A percentile compares a stretch with the other conserved stretches of the same genome.
phyloP scores from a whole-genome alignment of 1,139 yeast species.

The Yamadazyma aaseri region DNA sequence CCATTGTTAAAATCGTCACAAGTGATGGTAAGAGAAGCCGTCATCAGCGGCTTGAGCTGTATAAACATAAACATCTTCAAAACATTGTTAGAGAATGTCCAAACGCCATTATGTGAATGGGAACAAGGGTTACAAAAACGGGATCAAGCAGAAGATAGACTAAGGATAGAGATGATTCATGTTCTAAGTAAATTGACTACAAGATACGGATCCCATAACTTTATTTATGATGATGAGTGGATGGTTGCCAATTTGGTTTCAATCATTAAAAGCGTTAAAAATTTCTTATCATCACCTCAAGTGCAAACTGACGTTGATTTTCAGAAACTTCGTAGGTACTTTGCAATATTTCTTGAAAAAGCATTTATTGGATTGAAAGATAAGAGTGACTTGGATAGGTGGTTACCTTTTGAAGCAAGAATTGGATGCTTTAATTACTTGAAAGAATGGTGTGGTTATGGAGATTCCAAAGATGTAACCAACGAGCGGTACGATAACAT shows the following conservation, averaged over 20 bases:
- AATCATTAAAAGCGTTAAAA: conserved; percentile 64
- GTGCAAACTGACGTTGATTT: conserved; percentile 70
- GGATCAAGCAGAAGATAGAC: conserved; percentile 44
- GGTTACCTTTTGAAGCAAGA: conserved; percentile 85
- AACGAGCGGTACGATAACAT: conserved; percentile 68
- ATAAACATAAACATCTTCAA: conserved; percentile 86
- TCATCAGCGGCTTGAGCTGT: conserved; percentile 83
- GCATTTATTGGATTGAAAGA: conserved; percentile 56
- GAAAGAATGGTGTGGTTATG: conserved; percentile 95
- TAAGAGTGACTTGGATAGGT: conserved; percentile 40
- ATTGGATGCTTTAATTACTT: conserved; percentile 77
- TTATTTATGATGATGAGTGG: conserved; percentile 65
- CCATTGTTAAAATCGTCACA: conserved; percentile 78
- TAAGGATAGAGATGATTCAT: conserved; percentile 77
- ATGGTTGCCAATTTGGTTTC: conserved; percentile 62
- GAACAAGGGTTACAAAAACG: conserved; percentile 33
- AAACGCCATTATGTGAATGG: conserved; percentile 63
- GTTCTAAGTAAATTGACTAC: conserved; percentile 69
- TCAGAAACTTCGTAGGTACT: conserved; percentile 76
- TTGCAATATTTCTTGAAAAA: conserved; percentile 73
- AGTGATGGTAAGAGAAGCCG: conserved; percentile 74
- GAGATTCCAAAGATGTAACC: conserved; percentile 59
- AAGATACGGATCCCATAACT: conserved; percentile 53
- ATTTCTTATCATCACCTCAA: conserved; percentile 55
- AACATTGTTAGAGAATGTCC: conserved; percentile 77